Base-by-base conservation (phyloP, 169 alveolate species). In the Plasmodium vinckei region DNA sequence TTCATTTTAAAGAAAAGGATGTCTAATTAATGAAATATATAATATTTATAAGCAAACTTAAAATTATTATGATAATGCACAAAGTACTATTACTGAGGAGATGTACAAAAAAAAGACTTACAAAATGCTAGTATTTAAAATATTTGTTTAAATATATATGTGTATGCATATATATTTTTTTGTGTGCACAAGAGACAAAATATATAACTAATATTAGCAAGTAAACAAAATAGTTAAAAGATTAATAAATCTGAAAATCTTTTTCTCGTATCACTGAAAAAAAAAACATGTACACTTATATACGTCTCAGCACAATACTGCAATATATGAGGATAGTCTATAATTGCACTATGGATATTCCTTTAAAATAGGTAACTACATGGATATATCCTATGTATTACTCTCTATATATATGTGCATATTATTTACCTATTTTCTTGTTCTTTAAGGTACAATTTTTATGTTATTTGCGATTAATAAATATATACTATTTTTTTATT, bases 21-120 rank as follows among this genome's bases (percentile, higher is more conserved):
- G 39, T 68, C 53, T 33, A 68, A 19, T 68, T 68, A 54, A 6
- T 21, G 42, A 33, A 33, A 33, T 46, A 68, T 46, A 68, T 68
- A 68, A 68, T 25, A 42, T 17, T n/a, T 68, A 27, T 54, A 68
- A 25, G 46, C 46, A 15, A 46, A 46, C 7, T 68, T 68, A 17
- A 42, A 46, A 68, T 19, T 46, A 47, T 42, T 68, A 2, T 15
- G 44, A n/a, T 9, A 68, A n/a, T 68, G 53, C 21, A 53, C 77
- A 53, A 9, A 68, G 46, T 9, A 19, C 53, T 15, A 17, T 15
- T 59, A 59, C 53, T 68, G 19, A 39, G 25, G 23, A 68, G 47
- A 68, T 68, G 42, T 15, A 57, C 39, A 68, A 68, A 68, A 68
- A 67, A 68, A 42, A 27, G 46, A 54, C 64, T 68, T 53, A 13